These are phyloP conservation scores for Plantago coronopus DNA, from an alignment of 305 asterid species.

Conservation along the genomic window DNA sequence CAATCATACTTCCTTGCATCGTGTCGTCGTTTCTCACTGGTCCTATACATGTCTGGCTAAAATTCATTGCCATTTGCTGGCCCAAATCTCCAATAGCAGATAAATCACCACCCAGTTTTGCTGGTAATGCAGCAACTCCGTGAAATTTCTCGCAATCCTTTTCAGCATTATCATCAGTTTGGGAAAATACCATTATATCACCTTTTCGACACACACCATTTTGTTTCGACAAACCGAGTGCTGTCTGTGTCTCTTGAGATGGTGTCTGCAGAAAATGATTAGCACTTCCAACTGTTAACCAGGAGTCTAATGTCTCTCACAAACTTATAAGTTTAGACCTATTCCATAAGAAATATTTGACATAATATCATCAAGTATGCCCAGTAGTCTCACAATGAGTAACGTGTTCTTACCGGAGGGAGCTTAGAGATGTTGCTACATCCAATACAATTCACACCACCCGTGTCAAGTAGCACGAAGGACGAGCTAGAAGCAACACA, in stretches of 20 bases:
- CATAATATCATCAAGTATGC: background rate
- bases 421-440: constrained; percentile 49
- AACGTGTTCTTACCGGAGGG: constrained; percentile 52
- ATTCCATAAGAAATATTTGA: too few species aligned
- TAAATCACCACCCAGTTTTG: constrained; percentile 42
- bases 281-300: background rate
- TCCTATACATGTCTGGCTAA: constrained; percentile 34
- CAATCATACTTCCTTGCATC: constrained; percentile 32
- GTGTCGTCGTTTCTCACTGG: constrained; percentile 32
- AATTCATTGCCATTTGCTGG: constrained; percentile 34
- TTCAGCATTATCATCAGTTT: constrained; percentile 37
- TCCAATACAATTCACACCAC: constrained; percentile 69
- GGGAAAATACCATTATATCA: constrained; percentile 37
- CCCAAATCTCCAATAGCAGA: constrained; percentile 39
- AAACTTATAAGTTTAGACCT: too few species aligned
- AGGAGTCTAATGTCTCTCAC: background rate
- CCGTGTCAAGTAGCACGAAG: constrained; percentile 69
- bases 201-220: constrained; percentile 26
- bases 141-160: constrained; percentile 31
- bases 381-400: constrained; percentile 4
- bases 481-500: constrained; percentile 78
- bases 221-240: constrained; percentile 28
- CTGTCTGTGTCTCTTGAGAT: constrained; percentile 33
- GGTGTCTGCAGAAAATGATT: constrained; percentile 41
- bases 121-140: constrained; percentile 32